Conservation (phyloP, 1,139 yeast genomes). For the Pneumocystis oryctolagi region DNA sequence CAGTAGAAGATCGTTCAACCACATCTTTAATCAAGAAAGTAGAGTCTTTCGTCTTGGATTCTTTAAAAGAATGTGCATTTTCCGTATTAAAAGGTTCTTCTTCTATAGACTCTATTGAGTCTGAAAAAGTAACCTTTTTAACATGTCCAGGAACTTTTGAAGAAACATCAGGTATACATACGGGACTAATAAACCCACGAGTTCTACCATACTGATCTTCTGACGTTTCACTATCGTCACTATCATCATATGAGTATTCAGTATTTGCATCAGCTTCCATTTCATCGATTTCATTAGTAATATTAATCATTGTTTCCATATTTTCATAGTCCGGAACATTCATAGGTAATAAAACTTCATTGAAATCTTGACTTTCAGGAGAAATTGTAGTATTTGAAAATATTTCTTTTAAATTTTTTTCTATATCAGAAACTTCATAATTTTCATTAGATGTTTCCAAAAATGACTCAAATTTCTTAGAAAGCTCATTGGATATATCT, state of each 20-base stretch:
- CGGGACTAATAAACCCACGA: background rate
- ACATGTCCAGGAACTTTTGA: background rate
- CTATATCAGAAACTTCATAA: background rate
- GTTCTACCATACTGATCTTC: background rate
- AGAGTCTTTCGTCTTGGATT: background rate
- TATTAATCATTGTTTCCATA: background rate
- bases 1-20: background rate
- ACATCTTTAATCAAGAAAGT: background rate
- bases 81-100: background rate
- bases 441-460: background rate
- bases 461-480: background rate
- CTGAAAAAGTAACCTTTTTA: background rate
- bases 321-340: background rate
- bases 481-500: background rate
- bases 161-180: background rate
- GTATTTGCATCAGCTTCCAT: background rate
- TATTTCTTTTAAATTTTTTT: background rate
- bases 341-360: too few relatives aligned
- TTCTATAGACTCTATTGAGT: background rate
- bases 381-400: background rate
- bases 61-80: background rate
- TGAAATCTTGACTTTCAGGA: too few relatives aligned
- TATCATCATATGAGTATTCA: background rate
- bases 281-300: background rate
- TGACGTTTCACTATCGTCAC: background rate